These are phyloP conservation scores for Calendula officinalis DNA, from an alignment of 129 eudicot genomes.

Conservation along the genomic window DNA sequence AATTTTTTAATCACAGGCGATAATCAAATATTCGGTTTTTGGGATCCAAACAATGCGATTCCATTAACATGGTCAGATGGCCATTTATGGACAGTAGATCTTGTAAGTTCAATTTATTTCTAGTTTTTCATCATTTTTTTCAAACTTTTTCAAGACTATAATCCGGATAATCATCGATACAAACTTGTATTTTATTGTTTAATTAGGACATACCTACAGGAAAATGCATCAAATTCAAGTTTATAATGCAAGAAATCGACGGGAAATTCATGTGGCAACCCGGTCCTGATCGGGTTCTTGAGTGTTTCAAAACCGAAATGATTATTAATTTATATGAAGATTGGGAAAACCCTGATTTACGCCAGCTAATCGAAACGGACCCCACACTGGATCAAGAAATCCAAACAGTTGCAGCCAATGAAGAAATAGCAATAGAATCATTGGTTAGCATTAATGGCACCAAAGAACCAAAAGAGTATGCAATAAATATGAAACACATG, in stretches of 20 bases:
- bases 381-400: conserved; percentile 13
- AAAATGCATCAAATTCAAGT: conserved; percentile 60
- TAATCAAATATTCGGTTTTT: conserved; percentile 62
- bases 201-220: conserved; percentile 61
- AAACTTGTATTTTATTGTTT: neutral
- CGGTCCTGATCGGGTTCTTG: conserved; percentile 72
- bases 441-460: neutral
- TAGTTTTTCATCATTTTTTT: neutral
- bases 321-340: conserved; percentile 54
- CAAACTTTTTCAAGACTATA: neutral
- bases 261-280: conserved; percentile 66
- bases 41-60: conserved; percentile 65
- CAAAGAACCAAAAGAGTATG: conserved; percentile 26
- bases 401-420: conserved; percentile 4
- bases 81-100: conserved; percentile 63
- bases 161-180: neutral
- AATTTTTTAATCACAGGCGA: conserved; percentile 73
- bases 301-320: conserved; percentile 51
- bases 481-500: conserved; percentile 20
- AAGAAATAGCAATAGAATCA: conserved; percentile 12
- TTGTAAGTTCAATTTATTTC: conserved; percentile 44
- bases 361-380: conserved; percentile 39
- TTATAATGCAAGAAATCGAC: conserved; percentile 44
- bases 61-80: conserved; percentile 87
- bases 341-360: conserved; percentile 63